A percentile compares a stretch with the other conserved stretches of the same genome.
phyloP scores from a whole-genome alignment of 371 early-diverging fungal species.

The Zopfochytrium polystomum region DNA sequence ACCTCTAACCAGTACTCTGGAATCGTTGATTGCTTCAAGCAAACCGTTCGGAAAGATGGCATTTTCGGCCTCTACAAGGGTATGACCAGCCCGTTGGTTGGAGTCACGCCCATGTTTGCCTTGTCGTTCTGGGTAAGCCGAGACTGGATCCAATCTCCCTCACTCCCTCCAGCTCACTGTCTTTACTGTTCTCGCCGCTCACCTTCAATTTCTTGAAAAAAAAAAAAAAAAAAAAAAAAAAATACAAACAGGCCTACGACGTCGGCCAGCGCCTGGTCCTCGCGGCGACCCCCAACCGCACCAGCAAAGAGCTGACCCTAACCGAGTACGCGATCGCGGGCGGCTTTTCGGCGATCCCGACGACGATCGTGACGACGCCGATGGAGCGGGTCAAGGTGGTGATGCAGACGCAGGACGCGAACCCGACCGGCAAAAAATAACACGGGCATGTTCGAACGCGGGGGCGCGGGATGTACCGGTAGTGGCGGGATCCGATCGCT shows the following conservation, averaged over 20 bases:
- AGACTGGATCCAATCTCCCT: neutral
- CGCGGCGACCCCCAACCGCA: constrained; percentile 54
- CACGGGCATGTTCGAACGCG: constrained; percentile 45
- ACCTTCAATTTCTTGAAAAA: neutral
- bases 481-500: constrained; percentile 51
- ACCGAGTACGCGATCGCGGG: constrained; percentile 80
- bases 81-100: constrained; percentile 25
- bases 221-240: neutral
- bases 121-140: constrained; percentile 76
- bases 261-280: constrained; percentile 64
- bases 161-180: constrained; percentile 6
- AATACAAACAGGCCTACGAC: constrained; percentile 46
- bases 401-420: constrained; percentile 85
- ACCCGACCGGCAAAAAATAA: constrained; percentile 39
- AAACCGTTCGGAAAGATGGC: constrained; percentile 61
- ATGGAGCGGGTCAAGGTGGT: no score
- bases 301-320: constrained; percentile 49
- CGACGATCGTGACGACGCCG: constrained; percentile 86
- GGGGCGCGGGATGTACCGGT: constrained; percentile 25
- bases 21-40: constrained; percentile 73
- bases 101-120: constrained; percentile 72
- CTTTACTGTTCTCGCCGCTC: constrained; percentile 30
- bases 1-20: constrained; percentile 74
- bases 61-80: constrained; percentile 33
- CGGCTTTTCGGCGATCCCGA: constrained; percentile 85